A percentile compares a stretch with the other conserved stretches of the same genome.
Conservation (phyloP, 2,329 filamentous ascomycete species). For the Trichophyton mentagrophytes region DNA sequence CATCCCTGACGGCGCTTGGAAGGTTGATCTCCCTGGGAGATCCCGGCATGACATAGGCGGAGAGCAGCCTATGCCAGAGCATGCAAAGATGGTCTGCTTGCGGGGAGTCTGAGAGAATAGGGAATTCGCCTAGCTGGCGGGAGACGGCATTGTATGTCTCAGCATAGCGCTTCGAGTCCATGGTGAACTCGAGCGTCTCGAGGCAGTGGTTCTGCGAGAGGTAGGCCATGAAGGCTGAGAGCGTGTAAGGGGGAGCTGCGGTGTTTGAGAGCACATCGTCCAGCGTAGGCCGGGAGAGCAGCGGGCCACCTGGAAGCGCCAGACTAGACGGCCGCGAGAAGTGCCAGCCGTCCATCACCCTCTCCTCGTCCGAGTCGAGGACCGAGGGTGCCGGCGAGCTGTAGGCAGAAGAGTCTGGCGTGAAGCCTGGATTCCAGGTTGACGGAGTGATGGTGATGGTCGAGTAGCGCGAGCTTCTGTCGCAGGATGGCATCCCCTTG, state of each 20-base stretch:
- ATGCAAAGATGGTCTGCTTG: constrained; percentile 58
- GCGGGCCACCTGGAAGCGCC: constrained; percentile 28
- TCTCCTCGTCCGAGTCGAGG: constrained; percentile 30
- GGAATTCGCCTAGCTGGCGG: constrained; percentile 36
- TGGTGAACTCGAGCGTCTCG: constrained; percentile 90
- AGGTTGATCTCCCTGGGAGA: constrained; percentile 83
- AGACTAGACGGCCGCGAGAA: constrained; percentile 33
- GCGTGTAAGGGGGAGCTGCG: constrained; percentile 76
- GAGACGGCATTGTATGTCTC: constrained; percentile 50
- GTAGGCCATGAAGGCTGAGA: constrained; percentile 90
- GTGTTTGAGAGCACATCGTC: constrained; percentile 78
- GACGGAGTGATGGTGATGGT: constrained; percentile 23
- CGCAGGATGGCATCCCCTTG: constrained; percentile 21
- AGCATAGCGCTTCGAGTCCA: constrained; percentile 79
- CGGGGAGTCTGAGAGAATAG: constrained; percentile 40
- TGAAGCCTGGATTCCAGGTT: constrained; percentile 24
- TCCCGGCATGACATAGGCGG: constrained; percentile 79
- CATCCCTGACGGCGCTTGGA: constrained; percentile 71
- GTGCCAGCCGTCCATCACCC: constrained; percentile 27
- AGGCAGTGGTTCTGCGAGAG: constrained; percentile 94
- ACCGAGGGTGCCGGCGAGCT: constrained; percentile 32
- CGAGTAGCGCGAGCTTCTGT: constrained; percentile 8
- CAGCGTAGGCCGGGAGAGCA: constrained; percentile 54
- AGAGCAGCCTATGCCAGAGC: constrained; percentile 77
- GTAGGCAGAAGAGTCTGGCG: constrained; percentile 35